A percentile compares a stretch with the other conserved stretches of the same genome.
These are phyloP conservation scores for Ophiostoma sp. DNA, from an alignment of 2,329 filamentous ascomycete genomes.

Conservation along the genomic window DNA sequence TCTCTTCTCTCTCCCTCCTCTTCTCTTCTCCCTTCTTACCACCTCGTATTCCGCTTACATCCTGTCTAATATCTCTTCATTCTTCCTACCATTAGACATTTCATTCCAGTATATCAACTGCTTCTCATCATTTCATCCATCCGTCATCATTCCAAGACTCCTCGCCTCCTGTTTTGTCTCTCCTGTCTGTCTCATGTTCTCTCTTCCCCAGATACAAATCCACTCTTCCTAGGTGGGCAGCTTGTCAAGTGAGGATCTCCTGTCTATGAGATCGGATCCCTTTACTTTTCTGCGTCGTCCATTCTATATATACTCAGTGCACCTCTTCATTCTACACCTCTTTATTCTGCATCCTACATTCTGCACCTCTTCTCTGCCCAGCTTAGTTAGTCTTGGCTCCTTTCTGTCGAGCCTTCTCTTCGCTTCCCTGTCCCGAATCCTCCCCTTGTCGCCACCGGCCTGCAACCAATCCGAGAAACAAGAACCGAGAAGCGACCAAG, in stretches of 20 bases:
- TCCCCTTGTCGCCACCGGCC: background rate
- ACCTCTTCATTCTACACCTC: background rate
- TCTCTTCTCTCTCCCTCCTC: background rate
- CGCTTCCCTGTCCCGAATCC: background rate
- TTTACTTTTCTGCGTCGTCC: too few relatives aligned
- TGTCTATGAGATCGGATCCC: too few relatives aligned
- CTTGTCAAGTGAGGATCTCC: background rate
- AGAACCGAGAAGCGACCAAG: background rate
- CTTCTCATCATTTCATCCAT: background rate
- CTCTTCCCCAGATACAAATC: background rate
- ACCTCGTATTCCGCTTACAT: background rate
- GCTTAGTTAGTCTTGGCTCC: background rate
- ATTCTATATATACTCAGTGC: too few relatives aligned
- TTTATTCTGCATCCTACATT: background rate
- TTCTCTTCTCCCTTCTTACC: background rate
- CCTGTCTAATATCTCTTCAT: background rate
- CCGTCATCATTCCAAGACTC: background rate
- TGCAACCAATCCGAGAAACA: background rate
- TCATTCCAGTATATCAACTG: background rate
- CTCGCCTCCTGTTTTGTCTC: background rate
- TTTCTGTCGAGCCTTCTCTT: background rate
- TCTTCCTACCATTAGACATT: background rate
- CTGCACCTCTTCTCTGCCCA: background rate
- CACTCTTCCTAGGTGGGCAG: background rate
- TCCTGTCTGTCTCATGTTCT: constrained; percentile 1